These are phyloP conservation scores for Tylopilus orsonianus DNA, from an alignment of 1,284 basidiomycete species.

Conservation along the genomic window DNA sequence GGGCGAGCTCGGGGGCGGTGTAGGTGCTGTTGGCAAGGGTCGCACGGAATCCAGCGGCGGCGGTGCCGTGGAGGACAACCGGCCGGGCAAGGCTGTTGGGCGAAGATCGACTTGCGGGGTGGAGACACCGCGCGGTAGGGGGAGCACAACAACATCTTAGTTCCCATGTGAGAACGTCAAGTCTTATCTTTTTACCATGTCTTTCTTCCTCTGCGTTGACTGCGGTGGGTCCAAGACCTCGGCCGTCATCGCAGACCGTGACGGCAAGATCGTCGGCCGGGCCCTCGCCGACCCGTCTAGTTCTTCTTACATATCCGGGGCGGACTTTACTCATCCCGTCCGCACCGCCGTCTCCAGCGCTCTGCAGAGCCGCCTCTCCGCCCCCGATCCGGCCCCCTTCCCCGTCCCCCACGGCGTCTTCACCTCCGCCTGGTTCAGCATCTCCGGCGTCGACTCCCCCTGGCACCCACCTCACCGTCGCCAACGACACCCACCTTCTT, in stretches of 20 bases:
- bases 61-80: slow-evolving; percentile 53
- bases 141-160: too few species aligned
- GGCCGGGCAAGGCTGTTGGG: slow-evolving; percentile 68
- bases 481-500: slow-evolving; percentile 75
- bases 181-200: too few species aligned
- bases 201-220: slow-evolving; percentile 74
- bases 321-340: slow-evolving; percentile 54
- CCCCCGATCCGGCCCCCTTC: slow-evolving; percentile 38
- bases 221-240: slow-evolving; percentile 83
- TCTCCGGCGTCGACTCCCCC: slow-evolving; percentile 76
- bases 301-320: slow-evolving; percentile 58
- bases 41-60: slow-evolving; percentile 53
- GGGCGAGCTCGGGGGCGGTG: slow-evolving; percentile 43
- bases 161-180: too few species aligned
- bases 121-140: too few species aligned
- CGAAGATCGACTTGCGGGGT: slow-evolving; percentile 48
- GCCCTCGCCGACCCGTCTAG: slow-evolving; percentile 68
- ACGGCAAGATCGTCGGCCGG: slow-evolving; percentile 60
- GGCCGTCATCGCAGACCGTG: slow-evolving; percentile 56
- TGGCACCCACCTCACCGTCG: slow-evolving; percentile 55
- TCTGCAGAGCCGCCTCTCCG: slow-evolving; percentile 44
- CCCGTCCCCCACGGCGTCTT: slow-evolving; percentile 44
- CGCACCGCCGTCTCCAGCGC: slow-evolving; percentile 51
- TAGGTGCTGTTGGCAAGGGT: slow-evolving; percentile 49
- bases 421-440: slow-evolving; percentile 72